These are phyloP conservation scores for Pseudomassariella vexata DNA, from an alignment of 2,329 filamentous ascomycete genomes.

Conservation along the genomic window DNA sequence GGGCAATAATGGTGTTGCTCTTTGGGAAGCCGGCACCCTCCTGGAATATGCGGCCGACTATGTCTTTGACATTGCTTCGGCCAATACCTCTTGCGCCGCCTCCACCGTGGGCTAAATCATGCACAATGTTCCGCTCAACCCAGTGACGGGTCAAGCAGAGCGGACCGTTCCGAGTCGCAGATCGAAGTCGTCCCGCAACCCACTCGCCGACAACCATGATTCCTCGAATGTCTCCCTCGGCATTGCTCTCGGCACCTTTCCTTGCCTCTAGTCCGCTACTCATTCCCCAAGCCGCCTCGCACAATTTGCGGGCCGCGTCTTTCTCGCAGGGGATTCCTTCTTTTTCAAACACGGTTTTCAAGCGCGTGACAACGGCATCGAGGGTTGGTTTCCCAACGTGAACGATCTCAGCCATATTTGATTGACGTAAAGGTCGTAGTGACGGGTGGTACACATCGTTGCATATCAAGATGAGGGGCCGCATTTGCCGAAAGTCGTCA, in stretches of 20 bases:
- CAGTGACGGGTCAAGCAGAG: conserved; percentile 63
- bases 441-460: conserved; percentile 95
- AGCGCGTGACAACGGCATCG: conserved; percentile 74
- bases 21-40: conserved; percentile 74
- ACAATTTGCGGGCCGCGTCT: conserved; percentile 80
- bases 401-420: conserved; percentile 79
- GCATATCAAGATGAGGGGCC: conserved; percentile 89
- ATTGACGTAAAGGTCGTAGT: conserved; percentile 79
- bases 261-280: conserved; percentile 64
- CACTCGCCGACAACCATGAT: conserved; percentile 85
- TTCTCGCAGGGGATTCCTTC: conserved; percentile 85
- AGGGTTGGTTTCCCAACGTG: conserved; percentile 85
- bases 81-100: conserved; percentile 67
- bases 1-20: conserved; percentile 34
- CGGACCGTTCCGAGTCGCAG: conserved; percentile 34
- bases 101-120: conserved; percentile 63
- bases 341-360: conserved; percentile 80
- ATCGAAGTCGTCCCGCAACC: conserved; percentile 67
- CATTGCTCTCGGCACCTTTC: conserved; percentile 61
- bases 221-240: conserved; percentile 69
- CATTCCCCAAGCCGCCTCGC: conserved; percentile 79
- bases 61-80: conserved; percentile 66
- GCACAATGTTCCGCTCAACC: conserved; percentile 67
- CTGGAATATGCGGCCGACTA: conserved; percentile 72
- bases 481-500: conserved; percentile 80